phyloP scores from a whole-genome alignment of 148 eudicot genomes.

The Nepenthes mirabilis region DNA sequence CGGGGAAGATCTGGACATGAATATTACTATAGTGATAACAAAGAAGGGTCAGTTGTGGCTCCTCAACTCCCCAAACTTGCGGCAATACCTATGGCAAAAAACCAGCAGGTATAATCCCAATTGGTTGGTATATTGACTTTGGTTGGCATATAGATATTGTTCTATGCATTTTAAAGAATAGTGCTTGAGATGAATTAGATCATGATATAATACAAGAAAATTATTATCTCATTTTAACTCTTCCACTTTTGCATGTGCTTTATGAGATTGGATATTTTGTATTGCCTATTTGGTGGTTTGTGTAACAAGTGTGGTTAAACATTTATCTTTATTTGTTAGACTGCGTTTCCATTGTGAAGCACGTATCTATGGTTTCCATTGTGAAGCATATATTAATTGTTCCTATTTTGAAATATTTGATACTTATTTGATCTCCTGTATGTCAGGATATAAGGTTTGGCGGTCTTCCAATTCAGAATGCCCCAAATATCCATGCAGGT shows the following conservation, averaged over 20 bases:
- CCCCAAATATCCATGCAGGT: conserved; percentile 28
- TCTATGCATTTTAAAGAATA: neutral
- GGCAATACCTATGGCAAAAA: conserved; percentile 49
- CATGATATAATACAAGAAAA: neutral
- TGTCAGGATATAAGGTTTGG: conserved; percentile 52
- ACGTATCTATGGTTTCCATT: too few relatives aligned
- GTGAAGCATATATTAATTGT: neutral
- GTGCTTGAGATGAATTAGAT: too few relatives aligned
- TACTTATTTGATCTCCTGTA: conserved; percentile 1
- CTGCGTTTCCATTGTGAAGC: too few relatives aligned
- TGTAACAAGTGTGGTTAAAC: too few relatives aligned
- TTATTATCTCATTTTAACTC: neutral
- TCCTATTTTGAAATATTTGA: neutral
- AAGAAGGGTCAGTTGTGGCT: conserved; percentile 30
- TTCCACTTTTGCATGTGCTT: too few relatives aligned
- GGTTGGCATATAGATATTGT: neutral
- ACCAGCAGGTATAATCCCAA: conserved; percentile 52
- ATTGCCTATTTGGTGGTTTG: too few relatives aligned
- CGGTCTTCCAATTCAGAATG: conserved; percentile 36
- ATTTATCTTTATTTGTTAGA: too few relatives aligned
- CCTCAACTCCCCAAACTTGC: conserved; percentile 76
- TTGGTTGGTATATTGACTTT: neutral
- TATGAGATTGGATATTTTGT: too few relatives aligned
- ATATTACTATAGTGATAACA: conserved; percentile 24
- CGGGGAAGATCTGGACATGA: conserved; percentile 45